These are phyloP conservation scores for Zalerion maritima DNA, from an alignment of 495 filamentous ascomycete genomes.

Conservation along the genomic window DNA sequence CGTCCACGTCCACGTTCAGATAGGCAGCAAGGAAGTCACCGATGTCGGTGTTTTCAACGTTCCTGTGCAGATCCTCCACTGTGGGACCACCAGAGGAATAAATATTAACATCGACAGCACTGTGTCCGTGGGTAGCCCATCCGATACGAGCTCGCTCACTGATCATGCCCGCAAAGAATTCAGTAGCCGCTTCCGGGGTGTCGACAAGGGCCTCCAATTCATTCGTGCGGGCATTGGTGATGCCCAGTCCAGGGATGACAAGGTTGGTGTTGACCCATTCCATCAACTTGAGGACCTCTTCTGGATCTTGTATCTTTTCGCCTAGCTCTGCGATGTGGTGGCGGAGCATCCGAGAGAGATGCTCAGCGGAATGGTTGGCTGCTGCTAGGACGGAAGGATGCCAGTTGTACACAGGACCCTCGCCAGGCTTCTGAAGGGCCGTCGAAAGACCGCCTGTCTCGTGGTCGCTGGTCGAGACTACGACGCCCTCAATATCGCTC, in stretches of 20 bases:
- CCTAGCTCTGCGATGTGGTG: slow-evolving; percentile 32
- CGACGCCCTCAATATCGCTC: slow-evolving; percentile 54
- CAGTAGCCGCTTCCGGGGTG: slow-evolving; percentile 30
- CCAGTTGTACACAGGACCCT: slow-evolving; percentile 60
- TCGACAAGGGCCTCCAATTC: slow-evolving; percentile 57
- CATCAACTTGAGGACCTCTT: slow-evolving; percentile 30
- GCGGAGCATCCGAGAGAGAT: slow-evolving; percentile 43
- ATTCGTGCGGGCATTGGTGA: slow-evolving; percentile 52
- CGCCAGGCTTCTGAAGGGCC: slow-evolving; percentile 49
- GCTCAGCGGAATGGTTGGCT: slow-evolving; percentile 63
- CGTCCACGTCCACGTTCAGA: slow-evolving; percentile 61
- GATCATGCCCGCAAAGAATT: slow-evolving; percentile 71
- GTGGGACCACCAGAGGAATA: slow-evolving; percentile 49
- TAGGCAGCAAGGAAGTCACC: slow-evolving; percentile 68
- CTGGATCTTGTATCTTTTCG: slow-evolving; percentile 10
- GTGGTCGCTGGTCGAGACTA: slow-evolving; percentile 86
- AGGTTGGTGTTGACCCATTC: slow-evolving; percentile 46
- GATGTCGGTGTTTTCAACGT: slow-evolving; percentile 90
- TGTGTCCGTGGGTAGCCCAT: slow-evolving; percentile 86
- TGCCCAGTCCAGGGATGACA: slow-evolving; percentile 53
- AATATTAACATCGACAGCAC: slow-evolving; percentile 81
- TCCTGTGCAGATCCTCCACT: slow-evolving; percentile 47
- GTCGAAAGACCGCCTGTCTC: slow-evolving; percentile 82
- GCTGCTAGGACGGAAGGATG: slow-evolving; percentile 67
- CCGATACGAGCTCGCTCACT: slow-evolving; percentile 77